phyloP scores from a whole-genome alignment of 1,284 basidiomycete genomes.

The Gomphus bonarii region DNA sequence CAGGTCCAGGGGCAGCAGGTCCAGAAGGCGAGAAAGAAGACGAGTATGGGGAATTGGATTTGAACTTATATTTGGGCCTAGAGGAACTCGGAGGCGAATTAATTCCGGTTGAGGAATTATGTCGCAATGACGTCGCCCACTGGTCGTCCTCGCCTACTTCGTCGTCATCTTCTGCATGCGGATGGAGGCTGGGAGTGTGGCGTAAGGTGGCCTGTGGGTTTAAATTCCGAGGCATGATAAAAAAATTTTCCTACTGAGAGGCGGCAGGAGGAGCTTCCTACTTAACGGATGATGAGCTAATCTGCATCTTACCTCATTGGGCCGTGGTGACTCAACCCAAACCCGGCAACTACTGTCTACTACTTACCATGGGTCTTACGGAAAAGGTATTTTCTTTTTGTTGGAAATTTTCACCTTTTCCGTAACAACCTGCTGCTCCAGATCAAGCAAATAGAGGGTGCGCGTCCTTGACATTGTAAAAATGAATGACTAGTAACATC shows the following conservation, averaged over 20 bases:
- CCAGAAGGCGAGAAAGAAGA: constrained; percentile 19
- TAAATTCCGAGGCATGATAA: constrained; percentile 7
- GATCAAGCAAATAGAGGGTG: constrained; percentile 93
- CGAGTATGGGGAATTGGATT: background rate
- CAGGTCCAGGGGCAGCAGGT: background rate
- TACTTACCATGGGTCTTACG: constrained; percentile 70
- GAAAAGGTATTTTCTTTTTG: constrained; percentile 61
- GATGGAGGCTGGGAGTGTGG: constrained; percentile 57
- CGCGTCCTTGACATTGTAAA: constrained; percentile 18
- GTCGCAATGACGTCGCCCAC: constrained; percentile 16
- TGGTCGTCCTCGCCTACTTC: constrained; percentile 30
- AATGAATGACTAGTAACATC: background rate
- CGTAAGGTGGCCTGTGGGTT: constrained; percentile 19
- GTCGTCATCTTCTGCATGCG: constrained; percentile 49
- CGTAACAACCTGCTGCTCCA: constrained; percentile 21
- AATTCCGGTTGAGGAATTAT: constrained; percentile 22
- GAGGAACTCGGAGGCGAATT: constrained; percentile 17
- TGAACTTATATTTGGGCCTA: background rate
- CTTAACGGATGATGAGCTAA: background rate
- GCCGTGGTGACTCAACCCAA: no score
- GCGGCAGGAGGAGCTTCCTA: no score
- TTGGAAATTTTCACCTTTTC: background rate
- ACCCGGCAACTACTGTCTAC: no score
- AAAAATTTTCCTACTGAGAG: background rate
- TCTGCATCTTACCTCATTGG: no score